These are phyloP conservation scores for Alternaria novae-zelandiae DNA, from an alignment of 2,329 filamentous ascomycete genomes.

Conservation along the genomic window DNA sequence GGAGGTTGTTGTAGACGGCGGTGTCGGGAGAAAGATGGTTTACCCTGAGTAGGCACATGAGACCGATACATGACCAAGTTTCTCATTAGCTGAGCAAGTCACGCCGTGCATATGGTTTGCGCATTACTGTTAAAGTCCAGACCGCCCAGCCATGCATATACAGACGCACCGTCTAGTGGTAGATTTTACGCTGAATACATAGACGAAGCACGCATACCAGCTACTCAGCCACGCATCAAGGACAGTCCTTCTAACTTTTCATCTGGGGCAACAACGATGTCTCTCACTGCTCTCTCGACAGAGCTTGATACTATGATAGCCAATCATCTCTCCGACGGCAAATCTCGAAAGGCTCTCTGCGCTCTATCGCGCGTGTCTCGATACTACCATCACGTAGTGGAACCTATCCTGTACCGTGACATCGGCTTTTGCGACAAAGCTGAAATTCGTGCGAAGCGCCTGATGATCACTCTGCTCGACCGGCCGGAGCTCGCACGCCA, in stretches of 20 bases:
- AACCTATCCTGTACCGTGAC: neutral
- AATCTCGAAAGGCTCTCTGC: neutral
- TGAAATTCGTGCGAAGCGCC: neutral
- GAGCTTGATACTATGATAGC: neutral
- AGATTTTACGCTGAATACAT: too few relatives aligned
- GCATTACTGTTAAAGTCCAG: neutral
- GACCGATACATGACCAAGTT: neutral
- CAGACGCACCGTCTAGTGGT: neutral
- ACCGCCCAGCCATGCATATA: too few relatives aligned
- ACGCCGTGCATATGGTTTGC: neutral
- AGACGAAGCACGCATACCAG: too few relatives aligned
- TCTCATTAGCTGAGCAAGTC: neutral
- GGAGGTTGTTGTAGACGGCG: conserved; percentile 56
- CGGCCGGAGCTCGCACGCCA: neutral
- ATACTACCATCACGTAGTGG: neutral
- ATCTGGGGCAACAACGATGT: neutral
- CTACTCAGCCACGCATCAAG: neutral
- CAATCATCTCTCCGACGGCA: neutral
- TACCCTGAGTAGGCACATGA: conserved; percentile 38
- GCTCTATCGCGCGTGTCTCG: neutral
- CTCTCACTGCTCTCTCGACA: neutral
- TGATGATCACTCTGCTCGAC: neutral
- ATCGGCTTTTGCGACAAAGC: neutral
- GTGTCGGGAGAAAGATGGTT: conserved; percentile 56
- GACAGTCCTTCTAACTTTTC: neutral